Evolutionary conservation across 768 basidiomycete genomes (phyloP), one percentile per base, ranked within the genome.

Genomic region (Pholiota conissans): DNA sequence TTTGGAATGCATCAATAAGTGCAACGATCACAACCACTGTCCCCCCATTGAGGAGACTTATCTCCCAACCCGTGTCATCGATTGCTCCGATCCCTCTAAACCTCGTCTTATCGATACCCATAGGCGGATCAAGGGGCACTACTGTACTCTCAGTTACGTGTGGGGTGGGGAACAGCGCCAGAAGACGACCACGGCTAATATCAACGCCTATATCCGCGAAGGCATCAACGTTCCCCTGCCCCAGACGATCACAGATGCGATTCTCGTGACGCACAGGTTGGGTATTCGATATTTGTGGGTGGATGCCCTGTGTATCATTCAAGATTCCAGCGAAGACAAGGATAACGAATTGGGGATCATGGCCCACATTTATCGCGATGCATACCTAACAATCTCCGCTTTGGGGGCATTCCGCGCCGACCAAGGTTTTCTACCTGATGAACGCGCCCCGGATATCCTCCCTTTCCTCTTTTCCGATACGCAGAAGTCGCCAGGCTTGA

Each of bases 21-120:
- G 52, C 26, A 55, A 26, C 54, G 47, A n/a, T n/a, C n/a, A n/a
- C n/a, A n/a, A n/a, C n/a, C n/a, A n/a, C 13, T 55, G 54, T 27
- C 45, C 45, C 2, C 11, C 20, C 5, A 35, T 22, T 2, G 46
- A 5, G 28, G 54, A 47, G 28, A 55, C 42, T 3, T 34, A 34
- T 26, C 54, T 55, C 6, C 54, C 54, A 32, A 35, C 42, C 5
- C 29, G 54, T 16, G 54, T 55, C 5, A 27, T 18, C 26, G 32
- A 35, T 32, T 32, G 30, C 30, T 32, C 30, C 7, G 13, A 32
- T 6, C 30, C 30, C 13, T 32, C 14, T 22, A 54, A 45, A 11
- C 26, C 26, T 8, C 27, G 30, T 16, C n/a, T 49, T 30, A 27
- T 49, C 2, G 48, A 29, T 5, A 49, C 48, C 26, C 27, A 30